phyloP scores from a whole-genome alignment of 2,329 filamentous ascomycete genomes.

The Exserohilum turcica region DNA sequence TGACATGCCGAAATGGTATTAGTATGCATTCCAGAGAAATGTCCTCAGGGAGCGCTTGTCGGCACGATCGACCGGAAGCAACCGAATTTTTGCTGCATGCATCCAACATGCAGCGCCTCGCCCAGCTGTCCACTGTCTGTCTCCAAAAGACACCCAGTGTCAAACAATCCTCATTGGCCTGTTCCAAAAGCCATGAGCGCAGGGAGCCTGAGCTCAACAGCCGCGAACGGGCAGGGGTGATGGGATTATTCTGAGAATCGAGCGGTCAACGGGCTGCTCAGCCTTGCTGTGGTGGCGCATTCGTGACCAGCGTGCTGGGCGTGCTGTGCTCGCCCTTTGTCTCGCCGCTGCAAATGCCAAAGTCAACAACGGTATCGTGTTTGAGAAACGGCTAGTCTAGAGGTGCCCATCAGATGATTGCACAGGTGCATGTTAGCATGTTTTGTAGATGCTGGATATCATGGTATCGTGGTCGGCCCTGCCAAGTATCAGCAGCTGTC shows the following conservation, averaged over 20 bases:
- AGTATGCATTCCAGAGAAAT: slow-evolving; percentile 36
- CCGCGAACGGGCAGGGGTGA: slow-evolving; percentile 18
- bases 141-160: slow-evolving; percentile 11
- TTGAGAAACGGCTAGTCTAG: slow-evolving; percentile 4
- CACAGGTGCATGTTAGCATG: slow-evolving; percentile 5
- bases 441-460: slow-evolving; percentile 1
- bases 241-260: slow-evolving; percentile 7
- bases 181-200: slow-evolving; percentile 16
- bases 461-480: slow-evolving; percentile 18
- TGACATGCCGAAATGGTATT: slow-evolving; percentile 26
- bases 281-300: slow-evolving; percentile 16
- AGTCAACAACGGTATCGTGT: slow-evolving; percentile 1
- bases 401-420: slow-evolving; percentile 6
- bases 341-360: neutral
- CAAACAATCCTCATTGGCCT: slow-evolving; percentile 28
- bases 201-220: slow-evolving; percentile 9
- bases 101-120: slow-evolving; percentile 31
- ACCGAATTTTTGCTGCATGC: slow-evolving; percentile 41
- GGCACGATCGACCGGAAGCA: slow-evolving; percentile 41
- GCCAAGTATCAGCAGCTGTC: slow-evolving; percentile 21
- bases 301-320: slow-evolving; percentile 16
- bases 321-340: slow-evolving; percentile 10
- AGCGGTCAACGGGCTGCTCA: slow-evolving; percentile 17
- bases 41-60: slow-evolving; percentile 20
- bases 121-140: slow-evolving; percentile 21